phyloP scores from a whole-genome alignment of 2,329 filamentous ascomycete species.

The Fusarium globosum region DNA sequence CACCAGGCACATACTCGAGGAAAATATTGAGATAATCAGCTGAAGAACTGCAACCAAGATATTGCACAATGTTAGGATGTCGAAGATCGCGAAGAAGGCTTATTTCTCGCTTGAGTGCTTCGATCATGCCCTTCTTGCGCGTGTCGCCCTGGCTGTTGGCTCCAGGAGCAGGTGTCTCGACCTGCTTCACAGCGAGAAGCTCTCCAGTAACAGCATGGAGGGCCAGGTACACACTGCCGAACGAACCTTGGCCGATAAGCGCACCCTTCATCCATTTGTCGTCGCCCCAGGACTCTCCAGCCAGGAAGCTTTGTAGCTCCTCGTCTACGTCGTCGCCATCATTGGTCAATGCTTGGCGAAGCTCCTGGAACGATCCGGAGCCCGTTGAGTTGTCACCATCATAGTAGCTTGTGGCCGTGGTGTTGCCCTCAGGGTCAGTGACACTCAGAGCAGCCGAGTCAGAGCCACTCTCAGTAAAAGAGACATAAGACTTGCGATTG shows the following conservation, averaged over 20 bases:
- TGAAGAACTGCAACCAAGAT: constrained; percentile 93
- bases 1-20: constrained; percentile 97
- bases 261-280: constrained; percentile 99
- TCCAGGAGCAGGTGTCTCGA: constrained; percentile 85
- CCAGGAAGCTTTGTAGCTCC: constrained; percentile 88
- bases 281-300: constrained; percentile 94
- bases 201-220: constrained; percentile 96
- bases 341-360: constrained; percentile 86
- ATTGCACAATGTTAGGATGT: constrained; percentile 97
- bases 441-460: constrained; percentile 77
- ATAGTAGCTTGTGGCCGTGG: constrained; percentile 81
- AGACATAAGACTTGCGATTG: constrained; percentile 96
- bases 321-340: constrained; percentile 94
- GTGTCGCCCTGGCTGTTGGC: constrained; percentile 84
- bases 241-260: constrained; percentile 95
- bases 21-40: constrained; percentile 98
- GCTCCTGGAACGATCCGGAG: constrained; percentile 81
- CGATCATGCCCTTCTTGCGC: constrained; percentile 98
- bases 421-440: constrained; percentile 80
- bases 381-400: constrained; percentile 81
- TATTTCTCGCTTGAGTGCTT: constrained; percentile 96
- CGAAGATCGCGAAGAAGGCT: constrained; percentile 91
- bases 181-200: constrained; percentile 97
- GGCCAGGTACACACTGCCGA: constrained; percentile 94
- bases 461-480: constrained; percentile 79